Conservation (phyloP, 192 early-diverging fungal species). For the Geranomyces michiganensis region DNA sequence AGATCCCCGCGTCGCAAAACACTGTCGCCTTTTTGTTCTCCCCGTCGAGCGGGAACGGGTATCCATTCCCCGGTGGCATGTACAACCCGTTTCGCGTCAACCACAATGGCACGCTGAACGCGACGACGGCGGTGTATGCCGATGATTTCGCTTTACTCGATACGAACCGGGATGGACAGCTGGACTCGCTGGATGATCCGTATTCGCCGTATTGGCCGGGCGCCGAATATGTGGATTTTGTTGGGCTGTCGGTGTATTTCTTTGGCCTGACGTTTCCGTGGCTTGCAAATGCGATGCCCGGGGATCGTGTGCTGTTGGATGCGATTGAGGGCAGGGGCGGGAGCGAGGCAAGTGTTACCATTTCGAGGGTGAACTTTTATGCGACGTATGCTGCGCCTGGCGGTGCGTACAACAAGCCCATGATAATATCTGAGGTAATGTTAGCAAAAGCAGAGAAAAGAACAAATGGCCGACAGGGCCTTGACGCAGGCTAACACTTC, state of each 20-base stretch:
- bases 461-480: background rate
- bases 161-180: conserved; percentile 40
- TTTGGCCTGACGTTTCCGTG: conserved; percentile 2
- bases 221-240: conserved; percentile 39
- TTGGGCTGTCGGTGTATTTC: conserved; percentile 39
- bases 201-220: conserved; percentile 47
- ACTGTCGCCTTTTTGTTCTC: conserved; percentile 8
- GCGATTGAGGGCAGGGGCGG: conserved; percentile 3
- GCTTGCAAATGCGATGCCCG: background rate
- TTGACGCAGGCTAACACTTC: background rate
- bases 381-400: conserved; percentile 4
- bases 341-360: background rate
- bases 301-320: conserved; percentile 13
- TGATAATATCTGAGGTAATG: conserved; percentile 36
- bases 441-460: background rate
- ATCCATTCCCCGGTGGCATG: conserved; percentile 29
- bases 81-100: too few relatives aligned
- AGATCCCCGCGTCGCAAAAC: background rate
- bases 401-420: conserved; percentile 32
- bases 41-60: conserved; percentile 21
- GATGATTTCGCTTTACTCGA: conserved; percentile 27
- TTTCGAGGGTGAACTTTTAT: conserved; percentile 36
- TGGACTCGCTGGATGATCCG: conserved; percentile 41
- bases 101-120: too few relatives aligned
- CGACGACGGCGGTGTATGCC: conserved; percentile 16